Conservation (phyloP, 345 rosid species). For the Cardamine occulta region DNA sequence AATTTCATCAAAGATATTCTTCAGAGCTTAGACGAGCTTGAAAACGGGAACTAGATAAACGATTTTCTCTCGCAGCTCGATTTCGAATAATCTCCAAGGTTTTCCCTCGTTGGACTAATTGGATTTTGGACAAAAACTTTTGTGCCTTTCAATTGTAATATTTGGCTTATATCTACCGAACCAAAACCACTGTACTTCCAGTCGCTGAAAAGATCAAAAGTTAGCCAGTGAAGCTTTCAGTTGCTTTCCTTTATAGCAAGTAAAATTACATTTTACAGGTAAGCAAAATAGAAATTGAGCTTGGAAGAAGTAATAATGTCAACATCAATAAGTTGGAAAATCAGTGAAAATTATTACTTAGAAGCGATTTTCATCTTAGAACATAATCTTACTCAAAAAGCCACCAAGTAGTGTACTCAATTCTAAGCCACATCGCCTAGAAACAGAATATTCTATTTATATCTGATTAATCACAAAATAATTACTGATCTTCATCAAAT, state of each 20-base stretch:
- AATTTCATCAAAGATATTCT: conserved; percentile 72
- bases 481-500: conserved; percentile 12
- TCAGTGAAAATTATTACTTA: conserved; percentile 24
- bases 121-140: conserved; percentile 8
- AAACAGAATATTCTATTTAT: conserved; percentile 15
- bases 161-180: background rate
- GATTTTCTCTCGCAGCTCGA: background rate
- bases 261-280: conserved; percentile 1
- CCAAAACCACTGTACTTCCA: conserved; percentile 16
- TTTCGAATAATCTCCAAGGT: conserved; percentile 24
- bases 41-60: conserved; percentile 27
- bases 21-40: conserved; percentile 46
- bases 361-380: conserved; percentile 38
- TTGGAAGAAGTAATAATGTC: conserved; percentile 32
- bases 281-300: conserved; percentile 29
- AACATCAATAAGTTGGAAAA: conserved; percentile 29
- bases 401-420: conserved; percentile 43
- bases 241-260: conserved; percentile 31
- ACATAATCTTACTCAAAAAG: conserved; percentile 34
- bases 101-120: conserved; percentile 7
- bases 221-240: conserved; percentile 15
- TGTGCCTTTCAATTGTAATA: conserved; percentile 23
- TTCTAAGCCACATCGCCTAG: conserved; percentile 37
- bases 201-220: background rate
- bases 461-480: background rate